A percentile compares a stretch with the other conserved stretches of the same genome.
Conservation (phyloP, 2,329 filamentous ascomycete species). For the Penicillium janthinellum region DNA sequence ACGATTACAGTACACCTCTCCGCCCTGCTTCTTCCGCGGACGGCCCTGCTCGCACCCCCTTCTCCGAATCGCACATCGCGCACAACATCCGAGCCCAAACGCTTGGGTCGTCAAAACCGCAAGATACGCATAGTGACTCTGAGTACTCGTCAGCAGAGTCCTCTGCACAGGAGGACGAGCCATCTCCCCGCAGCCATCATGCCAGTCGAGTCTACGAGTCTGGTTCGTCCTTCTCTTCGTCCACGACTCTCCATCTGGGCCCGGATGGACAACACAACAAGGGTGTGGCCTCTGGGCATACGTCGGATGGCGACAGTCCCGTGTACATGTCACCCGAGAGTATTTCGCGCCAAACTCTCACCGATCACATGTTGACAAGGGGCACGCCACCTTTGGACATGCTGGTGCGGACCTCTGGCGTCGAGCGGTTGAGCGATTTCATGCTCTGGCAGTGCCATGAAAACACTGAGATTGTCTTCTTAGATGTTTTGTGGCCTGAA, state of each 20-base stretch:
- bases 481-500: conserved; percentile 92
- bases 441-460: conserved; percentile 99
- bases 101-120: conserved; percentile 35
- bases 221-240: conserved; percentile 43
- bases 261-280: conserved; percentile 38
- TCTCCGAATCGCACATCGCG: conserved; percentile 84
- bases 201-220: conserved; percentile 35
- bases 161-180: conserved; percentile 48
- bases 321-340: conserved; percentile 75
- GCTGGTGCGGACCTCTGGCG: conserved; percentile 87
- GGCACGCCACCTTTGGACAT: conserved; percentile 85
- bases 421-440: conserved; percentile 91
- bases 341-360: conserved; percentile 81
- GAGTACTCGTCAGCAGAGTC: conserved; percentile 46
- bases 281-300: conserved; percentile 37
- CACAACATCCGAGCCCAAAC: conserved; percentile 76
- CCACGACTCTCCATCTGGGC: conserved; percentile 53
- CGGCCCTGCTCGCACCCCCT: conserved; percentile 60
- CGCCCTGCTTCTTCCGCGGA: conserved; percentile 43
- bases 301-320: conserved; percentile 28
- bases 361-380: conserved; percentile 84
- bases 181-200: conserved; percentile 28
- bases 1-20: conserved; percentile 77
- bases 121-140: conserved; percentile 50
- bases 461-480: conserved; percentile 86